Conservation (phyloP, 768 basidiomycete species). For the Mycena vulgaris region DNA sequence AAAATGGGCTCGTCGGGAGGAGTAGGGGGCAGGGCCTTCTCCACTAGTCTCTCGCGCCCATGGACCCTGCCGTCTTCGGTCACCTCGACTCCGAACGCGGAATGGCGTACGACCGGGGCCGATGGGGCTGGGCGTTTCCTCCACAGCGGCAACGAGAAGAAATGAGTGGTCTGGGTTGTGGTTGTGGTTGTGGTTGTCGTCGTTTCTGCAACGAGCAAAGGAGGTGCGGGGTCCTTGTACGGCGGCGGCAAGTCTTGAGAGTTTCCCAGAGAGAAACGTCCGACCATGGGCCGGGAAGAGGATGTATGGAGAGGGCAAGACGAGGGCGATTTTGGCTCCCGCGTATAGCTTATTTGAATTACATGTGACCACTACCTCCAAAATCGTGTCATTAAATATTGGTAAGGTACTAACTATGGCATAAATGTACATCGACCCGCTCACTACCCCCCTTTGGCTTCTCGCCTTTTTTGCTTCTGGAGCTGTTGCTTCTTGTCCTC, state of each 20-base stretch:
- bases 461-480: slow-evolving; percentile 66
- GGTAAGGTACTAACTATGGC: background rate
- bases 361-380: background rate
- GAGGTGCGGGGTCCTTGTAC: slow-evolving; percentile 49
- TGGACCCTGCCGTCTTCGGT: slow-evolving; percentile 45
- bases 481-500: slow-evolving; percentile 72
- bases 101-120: slow-evolving; percentile 47
- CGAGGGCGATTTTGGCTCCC: background rate
- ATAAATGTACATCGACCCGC: background rate
- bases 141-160: slow-evolving; percentile 80
- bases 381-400: slow-evolving; percentile 18
- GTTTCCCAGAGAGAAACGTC: slow-evolving; percentile 44
- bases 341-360: background rate
- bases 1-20: slow-evolving; percentile 49
- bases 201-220: slow-evolving; percentile 59
- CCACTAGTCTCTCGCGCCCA: slow-evolving; percentile 46
- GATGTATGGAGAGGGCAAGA: too few species aligned
- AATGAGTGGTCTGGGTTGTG: slow-evolving; percentile 67
- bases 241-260: slow-evolving; percentile 49
- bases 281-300: too few species aligned
- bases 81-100: slow-evolving; percentile 40
- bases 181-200: slow-evolving; percentile 68
- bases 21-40: slow-evolving; percentile 69
- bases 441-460: slow-evolving; percentile 45
- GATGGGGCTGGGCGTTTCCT: slow-evolving; percentile 63